A percentile compares a stretch with the other conserved stretches of the same genome.
Conservation (phyloP, 306 rosid species). For the Spatholobus suberectus region DNA sequence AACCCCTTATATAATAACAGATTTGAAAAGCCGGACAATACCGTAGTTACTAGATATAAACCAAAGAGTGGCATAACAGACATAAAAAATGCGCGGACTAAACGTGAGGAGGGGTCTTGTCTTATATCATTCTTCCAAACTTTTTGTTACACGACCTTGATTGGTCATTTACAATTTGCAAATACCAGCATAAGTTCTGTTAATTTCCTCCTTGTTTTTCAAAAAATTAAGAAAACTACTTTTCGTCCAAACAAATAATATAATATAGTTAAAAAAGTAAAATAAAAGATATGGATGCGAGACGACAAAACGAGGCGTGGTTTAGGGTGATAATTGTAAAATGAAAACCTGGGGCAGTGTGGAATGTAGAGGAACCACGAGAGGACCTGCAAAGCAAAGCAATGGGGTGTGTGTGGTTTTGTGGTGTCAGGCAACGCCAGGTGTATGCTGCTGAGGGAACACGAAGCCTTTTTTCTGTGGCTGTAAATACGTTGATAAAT, state of each 20-base stretch:
- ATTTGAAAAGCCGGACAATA: too few species aligned
- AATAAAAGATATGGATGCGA: not conserved
- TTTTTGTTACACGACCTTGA: not conserved
- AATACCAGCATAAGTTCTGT: too few species aligned
- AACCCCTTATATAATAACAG: too few species aligned
- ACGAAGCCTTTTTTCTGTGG: conserved; percentile 39
- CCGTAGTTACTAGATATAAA: too few species aligned
- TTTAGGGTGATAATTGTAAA: conserved; percentile 4
- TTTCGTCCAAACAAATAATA: too few species aligned
- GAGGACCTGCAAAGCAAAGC: not conserved
- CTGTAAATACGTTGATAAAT: not conserved
- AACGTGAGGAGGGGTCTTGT: not conserved
- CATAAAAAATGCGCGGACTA: not conserved
- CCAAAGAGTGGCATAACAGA: not conserved
- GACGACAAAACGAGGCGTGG: not conserved
- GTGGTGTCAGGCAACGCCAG: conserved; percentile 59
- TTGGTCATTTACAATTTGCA: too few species aligned
- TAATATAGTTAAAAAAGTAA: not conserved
- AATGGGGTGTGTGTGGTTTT: not conserved
- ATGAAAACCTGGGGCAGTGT: not conserved
- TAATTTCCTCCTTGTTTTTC: too few species aligned
- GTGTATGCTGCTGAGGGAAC: conserved; percentile 52
- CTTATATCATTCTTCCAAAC: not conserved
- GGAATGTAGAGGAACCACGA: not conserved
- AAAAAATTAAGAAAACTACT: too few species aligned